Percentiles rank a stretch among this genome's conserved stretches.
Conservation (phyloP, 2,329 filamentous ascomycete species). For the Zopfia rhizophila region DNA sequence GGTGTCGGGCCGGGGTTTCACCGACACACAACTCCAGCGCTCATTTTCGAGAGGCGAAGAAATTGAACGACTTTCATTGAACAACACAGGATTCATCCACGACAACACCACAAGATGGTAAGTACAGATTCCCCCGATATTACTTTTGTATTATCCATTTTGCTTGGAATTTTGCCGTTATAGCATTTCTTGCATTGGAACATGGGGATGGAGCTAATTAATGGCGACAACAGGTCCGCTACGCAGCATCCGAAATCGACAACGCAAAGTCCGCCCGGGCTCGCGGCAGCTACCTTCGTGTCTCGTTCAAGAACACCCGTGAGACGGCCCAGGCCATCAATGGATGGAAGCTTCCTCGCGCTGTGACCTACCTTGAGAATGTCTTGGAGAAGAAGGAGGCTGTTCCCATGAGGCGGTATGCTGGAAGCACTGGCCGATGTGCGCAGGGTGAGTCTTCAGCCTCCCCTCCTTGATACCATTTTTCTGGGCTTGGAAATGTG, state of each 20-base stretch:
- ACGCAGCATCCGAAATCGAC: conserved; percentile 50
- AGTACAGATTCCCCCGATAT: no score
- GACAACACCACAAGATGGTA: conserved; percentile 56
- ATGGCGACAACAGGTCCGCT: conserved; percentile 68
- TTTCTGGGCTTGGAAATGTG: not conserved
- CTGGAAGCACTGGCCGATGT: conserved; percentile 92
- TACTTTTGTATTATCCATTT: no score
- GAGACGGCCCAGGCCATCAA: conserved; percentile 99
- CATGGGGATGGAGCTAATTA: conserved; percentile 70
- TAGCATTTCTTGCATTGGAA: no score
- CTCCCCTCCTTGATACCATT: not conserved
- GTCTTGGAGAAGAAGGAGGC: conserved; percentile 97
- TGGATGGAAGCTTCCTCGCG: conserved; percentile 97
- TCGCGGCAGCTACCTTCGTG: conserved; percentile 98
- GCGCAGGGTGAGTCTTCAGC: conserved; percentile 87
- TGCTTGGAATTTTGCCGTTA: no score
- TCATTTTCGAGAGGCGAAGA: conserved; percentile 35
- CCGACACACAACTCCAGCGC: conserved; percentile 39
- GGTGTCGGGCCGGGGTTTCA: conserved; percentile 29
- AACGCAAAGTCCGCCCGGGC: conserved; percentile 82
- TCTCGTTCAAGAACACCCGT: conserved; percentile 99
- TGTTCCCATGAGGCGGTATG: conserved; percentile 97
- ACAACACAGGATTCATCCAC: conserved; percentile 46
- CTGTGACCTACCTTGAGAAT: conserved; percentile 97
- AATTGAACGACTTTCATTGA: conserved; percentile 36